These are phyloP conservation scores for Plantago elongata DNA, from an alignment of 257 asterid genomes.

Conservation along the genomic window DNA sequence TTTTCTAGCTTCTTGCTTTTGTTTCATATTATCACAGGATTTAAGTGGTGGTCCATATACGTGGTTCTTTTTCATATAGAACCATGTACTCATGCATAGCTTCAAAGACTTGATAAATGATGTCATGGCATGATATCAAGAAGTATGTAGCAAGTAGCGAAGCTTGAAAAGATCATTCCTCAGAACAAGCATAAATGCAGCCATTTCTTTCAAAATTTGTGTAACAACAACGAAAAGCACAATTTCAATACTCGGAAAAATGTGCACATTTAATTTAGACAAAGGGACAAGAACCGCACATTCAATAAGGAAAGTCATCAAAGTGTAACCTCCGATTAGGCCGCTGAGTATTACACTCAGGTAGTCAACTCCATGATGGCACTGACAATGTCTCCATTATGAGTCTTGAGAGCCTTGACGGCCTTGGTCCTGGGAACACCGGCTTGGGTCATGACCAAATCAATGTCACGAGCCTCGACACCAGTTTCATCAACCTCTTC, in stretches of 20 bases:
- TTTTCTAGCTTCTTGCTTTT: too few relatives aligned
- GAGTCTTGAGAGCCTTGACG: slow-evolving; percentile 30
- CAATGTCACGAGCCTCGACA: slow-evolving; percentile 33
- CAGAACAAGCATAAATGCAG: neutral
- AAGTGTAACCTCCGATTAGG: slow-evolving; percentile 5
- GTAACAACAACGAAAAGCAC: neutral
- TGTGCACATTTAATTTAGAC: slow-evolving; percentile 5
- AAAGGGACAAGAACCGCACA: slow-evolving; percentile 1
- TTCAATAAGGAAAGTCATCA: slow-evolving; percentile 11
- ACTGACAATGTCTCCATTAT: slow-evolving; percentile 32
- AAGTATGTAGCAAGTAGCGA: neutral
- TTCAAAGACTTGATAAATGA: neutral
- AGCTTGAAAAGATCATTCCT: neutral
- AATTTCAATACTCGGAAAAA: slow-evolving; percentile 19
- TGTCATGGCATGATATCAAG: neutral
- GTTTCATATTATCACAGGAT: too few relatives aligned
- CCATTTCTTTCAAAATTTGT: neutral
- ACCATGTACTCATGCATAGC: too few relatives aligned
- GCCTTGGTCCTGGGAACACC: slow-evolving; percentile 33
- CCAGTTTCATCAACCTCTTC: slow-evolving; percentile 48
- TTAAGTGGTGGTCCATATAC: too few relatives aligned
- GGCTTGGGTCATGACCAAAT: slow-evolving; percentile 35
- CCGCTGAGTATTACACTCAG: neutral
- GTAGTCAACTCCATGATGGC: slow-evolving; percentile 38
- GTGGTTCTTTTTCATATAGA: too few relatives aligned